Evolutionary conservation across 805 yeast genomes (phyloP), one percentile per base, ranked within the genome.

Genomic region (Dipodascus geniculatus): DNA sequence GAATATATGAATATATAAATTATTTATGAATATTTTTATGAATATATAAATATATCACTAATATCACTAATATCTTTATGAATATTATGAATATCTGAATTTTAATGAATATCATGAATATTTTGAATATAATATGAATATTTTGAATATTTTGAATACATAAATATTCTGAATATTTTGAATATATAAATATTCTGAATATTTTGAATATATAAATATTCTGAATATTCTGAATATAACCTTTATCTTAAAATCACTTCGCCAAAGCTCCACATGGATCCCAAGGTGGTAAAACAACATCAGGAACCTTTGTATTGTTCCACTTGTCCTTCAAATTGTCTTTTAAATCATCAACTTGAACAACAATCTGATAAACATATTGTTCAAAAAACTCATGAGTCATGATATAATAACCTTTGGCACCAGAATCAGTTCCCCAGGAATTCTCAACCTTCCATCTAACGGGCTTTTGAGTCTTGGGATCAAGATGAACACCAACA

Each of bases 261-360:
- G 89, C 89, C 53, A 83, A 67, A 1, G 89, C 85, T 52, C 89
- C 90, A 82, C 82, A 81, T 52, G 90, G 88, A 64, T 83, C 90
- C 80, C 87, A 83, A 9, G 85, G 80, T 51, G 87, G 87, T 38
- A 83, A 71, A n/a, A 75, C 76, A 14, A 38, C 44, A 38, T 38
- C 44, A n/a, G 44, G 44, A 54, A 79, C 73, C 44, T 83, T 80
- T 42, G 73, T 63, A 52, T 53, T 65, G 55, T 72, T 77, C 35
- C 73, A 70, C 56, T 74, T 71, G 53, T 72, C 63, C 42, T 69
- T 63, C 9, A 64, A 58, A 50, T 70, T 65, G 51, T 78, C 63
- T 24, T 76, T 70, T 38, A 79, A 70, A 62, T 78, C 83, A 53
- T 65, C 71, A 63, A 71, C 63, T 58, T 79, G 82, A 49, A 79